Evolutionary conservation across 164 flowering plant genomes (phyloP).

Genomic region (Houttuynia cordata): DNA sequence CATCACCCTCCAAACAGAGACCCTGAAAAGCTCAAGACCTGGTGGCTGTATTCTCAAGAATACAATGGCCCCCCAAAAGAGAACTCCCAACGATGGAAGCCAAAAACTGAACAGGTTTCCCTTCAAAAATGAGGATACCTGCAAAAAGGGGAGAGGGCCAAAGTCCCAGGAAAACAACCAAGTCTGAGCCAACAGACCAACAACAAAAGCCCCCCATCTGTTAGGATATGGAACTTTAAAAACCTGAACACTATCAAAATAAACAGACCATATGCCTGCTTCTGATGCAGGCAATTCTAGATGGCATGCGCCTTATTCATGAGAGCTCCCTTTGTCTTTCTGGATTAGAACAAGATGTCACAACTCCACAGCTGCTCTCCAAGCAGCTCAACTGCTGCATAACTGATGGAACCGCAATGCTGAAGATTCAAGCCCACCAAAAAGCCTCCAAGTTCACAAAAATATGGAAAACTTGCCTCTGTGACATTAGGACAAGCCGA

Average conservation of each 20-base stretch:
- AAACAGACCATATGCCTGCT: neutral
- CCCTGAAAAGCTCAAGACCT: constrained; percentile 15
- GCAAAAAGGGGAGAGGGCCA: constrained; percentile 36
- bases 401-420: constrained; percentile 45
- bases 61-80: constrained; percentile 15
- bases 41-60: constrained; percentile 6
- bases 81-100: constrained; percentile 14
- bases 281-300: neutral
- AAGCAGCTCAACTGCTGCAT: constrained; percentile 36
- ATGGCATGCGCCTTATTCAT: neutral
- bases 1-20: neutral
- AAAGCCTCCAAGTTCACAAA: constrained; percentile 34
- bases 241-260: constrained; percentile 17
- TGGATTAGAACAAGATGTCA: constrained; percentile 42
- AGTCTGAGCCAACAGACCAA: neutral
- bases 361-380: constrained; percentile 47
- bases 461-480: constrained; percentile 30
- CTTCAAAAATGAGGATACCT: constrained; percentile 18
- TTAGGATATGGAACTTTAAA: constrained; percentile 28
- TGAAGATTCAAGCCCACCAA: constrained; percentile 65
- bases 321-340: neutral
- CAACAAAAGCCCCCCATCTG: neutral
- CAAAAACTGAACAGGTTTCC: constrained; percentile 39
- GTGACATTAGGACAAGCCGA: constrained; percentile 52
- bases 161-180: constrained; percentile 21